Evolutionary conservation across 2,329 filamentous ascomycete species (phyloP).

Genomic region (Alternaria arborescens): DNA sequence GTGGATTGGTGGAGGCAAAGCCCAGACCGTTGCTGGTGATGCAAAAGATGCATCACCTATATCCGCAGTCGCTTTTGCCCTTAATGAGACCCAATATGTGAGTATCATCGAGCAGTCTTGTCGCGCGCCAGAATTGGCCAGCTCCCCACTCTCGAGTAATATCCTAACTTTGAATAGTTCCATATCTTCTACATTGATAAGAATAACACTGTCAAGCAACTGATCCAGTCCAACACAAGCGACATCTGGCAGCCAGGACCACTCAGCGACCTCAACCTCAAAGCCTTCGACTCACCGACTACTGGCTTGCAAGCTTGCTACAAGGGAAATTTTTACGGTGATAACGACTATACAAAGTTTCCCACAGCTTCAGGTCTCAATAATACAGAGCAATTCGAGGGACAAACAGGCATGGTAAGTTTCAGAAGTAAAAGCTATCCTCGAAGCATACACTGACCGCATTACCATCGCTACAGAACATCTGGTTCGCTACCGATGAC

Average conservation of each 20-base stretch:
- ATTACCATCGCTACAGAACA: slow-evolving; percentile 28
- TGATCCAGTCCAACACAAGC: slow-evolving; percentile 51
- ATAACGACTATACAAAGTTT: slow-evolving; percentile 51
- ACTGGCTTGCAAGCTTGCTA: slow-evolving; percentile 83
- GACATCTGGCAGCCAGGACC: slow-evolving; percentile 52
- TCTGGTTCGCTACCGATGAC: slow-evolving; percentile 55
- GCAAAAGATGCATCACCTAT: slow-evolving; percentile 56
- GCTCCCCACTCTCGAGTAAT: background rate
- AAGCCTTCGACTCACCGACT: slow-evolving; percentile 89
- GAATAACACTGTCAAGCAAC: slow-evolving; percentile 52
- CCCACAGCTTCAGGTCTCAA: slow-evolving; percentile 39
- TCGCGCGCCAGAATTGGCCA: background rate
- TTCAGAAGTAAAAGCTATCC: background rate
- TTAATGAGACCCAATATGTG: slow-evolving; percentile 50
- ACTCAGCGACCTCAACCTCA: slow-evolving; percentile 76
- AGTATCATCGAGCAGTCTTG: slow-evolving; percentile 5
- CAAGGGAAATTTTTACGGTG: slow-evolving; percentile 71
- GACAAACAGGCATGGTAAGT: slow-evolving; percentile 47
- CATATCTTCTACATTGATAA: slow-evolving; percentile 55
- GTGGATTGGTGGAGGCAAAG: slow-evolving; percentile 52
- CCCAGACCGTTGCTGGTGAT: slow-evolving; percentile 52
- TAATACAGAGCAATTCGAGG: slow-evolving; percentile 35
- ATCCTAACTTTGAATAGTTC: slow-evolving; percentile 29
- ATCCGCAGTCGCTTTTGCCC: slow-evolving; percentile 55
- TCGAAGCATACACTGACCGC: background rate